Percentiles rank a stretch among this genome's conserved stretches.
These are phyloP conservation scores for Oryza brachyantha DNA, from an alignment of 176 grass and related monocot genomes.

Conservation along the genomic window DNA sequence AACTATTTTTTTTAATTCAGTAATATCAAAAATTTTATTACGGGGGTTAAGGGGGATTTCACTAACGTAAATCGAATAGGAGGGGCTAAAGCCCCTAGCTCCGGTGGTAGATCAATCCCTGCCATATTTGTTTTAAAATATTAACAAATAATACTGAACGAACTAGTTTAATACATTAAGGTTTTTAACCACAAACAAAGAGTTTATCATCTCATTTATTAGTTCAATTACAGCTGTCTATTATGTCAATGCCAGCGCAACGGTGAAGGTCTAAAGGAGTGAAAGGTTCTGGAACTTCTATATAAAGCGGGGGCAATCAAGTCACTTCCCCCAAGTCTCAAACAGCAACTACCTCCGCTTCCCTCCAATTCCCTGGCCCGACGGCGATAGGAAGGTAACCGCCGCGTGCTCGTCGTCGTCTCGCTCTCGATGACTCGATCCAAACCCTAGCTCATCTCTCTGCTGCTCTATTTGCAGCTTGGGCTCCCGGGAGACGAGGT, in stretches of 20 bases:
- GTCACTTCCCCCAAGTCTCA: constrained; percentile 15
- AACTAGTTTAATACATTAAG: too few relatives aligned
- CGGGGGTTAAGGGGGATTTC: too few relatives aligned
- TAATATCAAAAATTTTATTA: too few relatives aligned
- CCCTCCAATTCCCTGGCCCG: constrained; percentile 40
- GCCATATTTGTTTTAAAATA: too few relatives aligned
- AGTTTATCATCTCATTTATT: not conserved
- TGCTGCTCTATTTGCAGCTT: constrained; percentile 26
- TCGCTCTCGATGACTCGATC: constrained; percentile 4
- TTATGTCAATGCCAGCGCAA: too few relatives aligned
- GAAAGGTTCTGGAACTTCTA: constrained; percentile 26
- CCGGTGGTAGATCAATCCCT: too few relatives aligned
- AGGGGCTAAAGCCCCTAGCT: too few relatives aligned
- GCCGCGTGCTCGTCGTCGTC: constrained; percentile 23
- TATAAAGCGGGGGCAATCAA: constrained; percentile 31
- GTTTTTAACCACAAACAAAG: not conserved
- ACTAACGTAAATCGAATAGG: too few relatives aligned
- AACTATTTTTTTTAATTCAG: too few relatives aligned
- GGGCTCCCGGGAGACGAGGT: constrained; percentile 6
- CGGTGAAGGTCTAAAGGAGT: not conserved
- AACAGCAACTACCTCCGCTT: constrained; percentile 21
- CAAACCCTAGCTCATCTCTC: constrained; percentile 39
- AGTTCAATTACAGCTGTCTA: too few relatives aligned
- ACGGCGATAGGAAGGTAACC: constrained; percentile 22
- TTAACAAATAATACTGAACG: too few relatives aligned